These are phyloP conservation scores for Suhomyces guaymorum DNA, from an alignment of 1,139 yeast species.

Conservation along the genomic window DNA sequence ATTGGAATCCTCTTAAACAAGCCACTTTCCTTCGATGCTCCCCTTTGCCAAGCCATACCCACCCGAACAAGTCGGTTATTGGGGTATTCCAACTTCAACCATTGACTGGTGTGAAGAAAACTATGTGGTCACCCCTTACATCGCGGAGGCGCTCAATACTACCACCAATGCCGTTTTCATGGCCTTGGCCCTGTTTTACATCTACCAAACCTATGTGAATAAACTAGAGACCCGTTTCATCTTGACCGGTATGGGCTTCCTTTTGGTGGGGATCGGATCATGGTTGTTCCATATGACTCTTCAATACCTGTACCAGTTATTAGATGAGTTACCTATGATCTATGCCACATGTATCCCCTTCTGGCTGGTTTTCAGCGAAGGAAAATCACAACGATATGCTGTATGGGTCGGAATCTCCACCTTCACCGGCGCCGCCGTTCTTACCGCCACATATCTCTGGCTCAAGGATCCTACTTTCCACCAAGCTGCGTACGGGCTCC, in stretches of 20 bases:
- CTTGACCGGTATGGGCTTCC: constrained; percentile 74
- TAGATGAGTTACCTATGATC: constrained; percentile 97
- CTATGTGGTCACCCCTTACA: constrained; percentile 77
- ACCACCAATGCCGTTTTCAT: constrained; percentile 73
- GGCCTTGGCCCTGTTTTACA: constrained; percentile 64
- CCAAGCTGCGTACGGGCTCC: constrained; percentile 70
- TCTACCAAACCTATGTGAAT: constrained; percentile 59
- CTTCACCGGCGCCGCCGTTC: constrained; percentile 51
- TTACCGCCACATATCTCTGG: constrained; percentile 67
- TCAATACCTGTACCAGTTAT: constrained; percentile 79
- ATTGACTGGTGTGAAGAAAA: constrained; percentile 98
- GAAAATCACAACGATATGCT: constrained; percentile 40
- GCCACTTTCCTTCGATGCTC: constrained; percentile 35
- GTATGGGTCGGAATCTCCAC: constrained; percentile 56
- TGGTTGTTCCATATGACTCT: constrained; percentile 98
- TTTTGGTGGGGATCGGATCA: constrained; percentile 86
- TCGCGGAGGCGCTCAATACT: constrained; percentile 89
- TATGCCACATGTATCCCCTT: constrained; percentile 95
- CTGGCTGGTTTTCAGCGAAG: constrained; percentile 82
- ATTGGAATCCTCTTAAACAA: no score
- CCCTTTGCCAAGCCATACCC: constrained; percentile 52
- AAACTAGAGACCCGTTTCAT: constrained; percentile 69
- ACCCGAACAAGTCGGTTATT: constrained; percentile 46
- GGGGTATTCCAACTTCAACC: constrained; percentile 63
- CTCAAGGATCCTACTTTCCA: constrained; percentile 83